A percentile compares a stretch with the other conserved stretches of the same genome.
These are phyloP conservation scores for Kazachstania kunashirensis DNA, from an alignment of 805 yeast genomes.

Conservation along the genomic window DNA sequence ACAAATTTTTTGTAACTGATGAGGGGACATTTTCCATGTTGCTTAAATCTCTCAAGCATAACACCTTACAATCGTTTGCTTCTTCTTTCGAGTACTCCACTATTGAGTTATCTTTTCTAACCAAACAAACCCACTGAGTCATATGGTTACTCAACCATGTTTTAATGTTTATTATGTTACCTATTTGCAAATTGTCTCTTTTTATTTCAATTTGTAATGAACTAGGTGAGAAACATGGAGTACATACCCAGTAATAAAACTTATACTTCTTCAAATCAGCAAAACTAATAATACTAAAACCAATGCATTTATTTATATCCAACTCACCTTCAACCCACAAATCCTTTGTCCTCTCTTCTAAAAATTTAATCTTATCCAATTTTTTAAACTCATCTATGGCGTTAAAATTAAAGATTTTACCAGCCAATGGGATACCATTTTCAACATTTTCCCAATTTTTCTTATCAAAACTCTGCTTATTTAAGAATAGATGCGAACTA, in stretches of 20 bases:
- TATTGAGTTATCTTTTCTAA: constrained; percentile 14
- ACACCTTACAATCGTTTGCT: constrained; percentile 9
- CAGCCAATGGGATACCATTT: constrained; percentile 20
- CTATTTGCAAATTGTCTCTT: neutral
- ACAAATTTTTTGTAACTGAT: constrained; percentile 48
- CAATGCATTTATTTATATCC: constrained; percentile 20
- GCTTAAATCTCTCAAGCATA: constrained; percentile 36
- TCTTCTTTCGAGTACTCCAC: constrained; percentile 9
- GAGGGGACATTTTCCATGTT: constrained; percentile 35
- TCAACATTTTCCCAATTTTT: constrained; percentile 2
- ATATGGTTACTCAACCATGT: constrained; percentile 14
- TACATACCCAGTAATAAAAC: constrained; percentile 84
- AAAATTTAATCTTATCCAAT: constrained; percentile 49
- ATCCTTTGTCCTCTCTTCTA: constrained; percentile 36
- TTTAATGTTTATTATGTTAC: constrained; percentile 1
- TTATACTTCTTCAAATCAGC: constrained; percentile 84
- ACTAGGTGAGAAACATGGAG: constrained; percentile 45
- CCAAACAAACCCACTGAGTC: constrained; percentile 25
- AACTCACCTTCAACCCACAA: constrained; percentile 21
- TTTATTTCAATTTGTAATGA: constrained; percentile 6
- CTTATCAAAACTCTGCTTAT: constrained; percentile 29
- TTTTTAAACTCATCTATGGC: constrained; percentile 78
- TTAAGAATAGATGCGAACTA: constrained; percentile 16
- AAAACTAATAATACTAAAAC: constrained; percentile 51
- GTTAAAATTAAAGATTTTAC: constrained; percentile 53